Conservation (phyloP, 1,284 basidiomycete genomes). For the Pyrrhoderma lamaoense region DNA sequence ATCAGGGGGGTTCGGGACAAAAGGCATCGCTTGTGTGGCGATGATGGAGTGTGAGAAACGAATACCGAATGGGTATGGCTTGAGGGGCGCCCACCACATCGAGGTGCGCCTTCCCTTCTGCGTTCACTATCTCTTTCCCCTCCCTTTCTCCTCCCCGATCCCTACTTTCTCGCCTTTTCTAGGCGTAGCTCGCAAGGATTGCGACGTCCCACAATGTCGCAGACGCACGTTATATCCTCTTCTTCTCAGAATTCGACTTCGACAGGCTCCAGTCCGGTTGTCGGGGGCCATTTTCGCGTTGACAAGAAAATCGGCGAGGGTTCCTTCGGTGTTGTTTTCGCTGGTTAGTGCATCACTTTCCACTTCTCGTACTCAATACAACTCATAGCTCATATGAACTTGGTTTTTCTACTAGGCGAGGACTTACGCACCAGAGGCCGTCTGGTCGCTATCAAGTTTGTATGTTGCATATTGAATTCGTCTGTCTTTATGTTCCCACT, state of each 20-base stretch:
- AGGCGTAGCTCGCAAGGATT: too few relatives aligned
- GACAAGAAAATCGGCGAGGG: constrained; percentile 87
- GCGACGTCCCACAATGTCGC: constrained; percentile 4
- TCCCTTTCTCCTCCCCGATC: too few relatives aligned
- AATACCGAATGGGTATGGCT: too few relatives aligned
- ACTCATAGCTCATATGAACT: background rate
- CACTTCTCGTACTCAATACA: too few relatives aligned
- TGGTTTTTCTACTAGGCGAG: constrained; percentile 55
- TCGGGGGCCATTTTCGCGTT: constrained; percentile 70
- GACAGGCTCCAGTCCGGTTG: constrained; percentile 30
- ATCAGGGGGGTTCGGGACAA: too few relatives aligned
- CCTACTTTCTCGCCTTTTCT: too few relatives aligned
- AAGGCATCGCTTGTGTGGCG: too few relatives aligned
- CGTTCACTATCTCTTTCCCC: too few relatives aligned
- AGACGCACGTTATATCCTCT: constrained; percentile 18
- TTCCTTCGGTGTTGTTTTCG: constrained; percentile 78
- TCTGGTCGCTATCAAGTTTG: constrained; percentile 95
- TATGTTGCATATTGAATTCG: constrained; percentile 17
- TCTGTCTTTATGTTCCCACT: constrained; percentile 15
- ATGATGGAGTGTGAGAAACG: too few relatives aligned
- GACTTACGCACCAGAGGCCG: constrained; percentile 74
- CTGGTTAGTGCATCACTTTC: constrained; percentile 40
- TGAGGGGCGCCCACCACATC: too few relatives aligned
- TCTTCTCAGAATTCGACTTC: constrained; percentile 14
- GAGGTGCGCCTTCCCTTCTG: too few relatives aligned